Evolutionary conservation across 2,329 filamentous ascomycete genomes (phyloP).

Genomic region (Aspergillus phoenicis): DNA sequence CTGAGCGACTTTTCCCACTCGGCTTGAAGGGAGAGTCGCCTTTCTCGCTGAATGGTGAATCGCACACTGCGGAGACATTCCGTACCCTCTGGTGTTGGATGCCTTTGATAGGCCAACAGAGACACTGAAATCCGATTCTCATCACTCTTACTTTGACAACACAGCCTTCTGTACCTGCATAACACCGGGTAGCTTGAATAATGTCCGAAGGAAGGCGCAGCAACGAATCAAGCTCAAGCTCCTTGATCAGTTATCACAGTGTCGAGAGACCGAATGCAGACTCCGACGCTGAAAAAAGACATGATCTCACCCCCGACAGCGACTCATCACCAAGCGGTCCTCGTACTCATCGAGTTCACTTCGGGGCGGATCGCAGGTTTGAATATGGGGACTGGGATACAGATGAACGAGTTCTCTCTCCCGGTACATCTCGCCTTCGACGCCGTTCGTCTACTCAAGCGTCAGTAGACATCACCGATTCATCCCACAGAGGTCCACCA

Average conservation of each 20-base stretch:
- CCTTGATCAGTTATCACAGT: constrained; percentile 6
- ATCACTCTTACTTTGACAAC: neutral
- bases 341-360: constrained; percentile 2
- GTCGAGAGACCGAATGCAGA: neutral
- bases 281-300: neutral
- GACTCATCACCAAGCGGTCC: neutral
- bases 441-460: constrained; percentile 1
- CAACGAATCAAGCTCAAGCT: neutral
- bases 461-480: constrained; percentile 4
- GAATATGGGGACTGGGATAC: neutral
- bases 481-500: neutral
- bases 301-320: neutral
- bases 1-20: neutral
- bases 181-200: neutral
- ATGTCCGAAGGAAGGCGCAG: constrained; percentile 4
- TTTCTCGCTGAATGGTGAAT: neutral
- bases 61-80: neutral
- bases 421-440: neutral
- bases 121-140: too few species aligned
- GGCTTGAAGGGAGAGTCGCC: neutral
- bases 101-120: neutral
- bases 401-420: neutral
- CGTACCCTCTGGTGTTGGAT: neutral
- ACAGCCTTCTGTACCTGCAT: neutral
- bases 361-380: constrained; percentile 2